A percentile compares a stretch with the other conserved stretches of the same genome.
phyloP scores from a whole-genome alignment of 192 early-diverging fungal species.

The Linnemannia hyalina region DNA sequence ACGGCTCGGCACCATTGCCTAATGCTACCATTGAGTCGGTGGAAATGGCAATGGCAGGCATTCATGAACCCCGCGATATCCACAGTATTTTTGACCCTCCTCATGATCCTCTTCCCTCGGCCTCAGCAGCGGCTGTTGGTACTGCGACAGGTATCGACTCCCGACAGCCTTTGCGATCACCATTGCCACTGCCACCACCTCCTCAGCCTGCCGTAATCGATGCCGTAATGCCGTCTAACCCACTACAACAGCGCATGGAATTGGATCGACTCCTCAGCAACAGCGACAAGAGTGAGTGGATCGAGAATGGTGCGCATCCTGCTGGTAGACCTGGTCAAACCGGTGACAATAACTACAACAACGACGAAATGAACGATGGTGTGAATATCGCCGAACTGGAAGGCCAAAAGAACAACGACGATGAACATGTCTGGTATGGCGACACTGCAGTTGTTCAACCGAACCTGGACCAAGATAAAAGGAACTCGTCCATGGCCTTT shows the following conservation, averaged over 20 bases:
- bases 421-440: not conserved
- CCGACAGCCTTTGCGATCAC: not conserved
- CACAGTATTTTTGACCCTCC: not conserved
- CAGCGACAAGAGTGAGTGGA: constrained; percentile 19
- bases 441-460: not conserved
- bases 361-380: not conserved
- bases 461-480: constrained; percentile 21
- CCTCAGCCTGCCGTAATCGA: not conserved
- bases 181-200: not conserved
- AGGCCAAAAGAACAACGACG: not conserved
- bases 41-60: not conserved
- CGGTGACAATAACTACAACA: not conserved
- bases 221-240: not conserved
- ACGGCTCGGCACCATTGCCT: not conserved
- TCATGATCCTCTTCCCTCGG: not conserved
- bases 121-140: not conserved
- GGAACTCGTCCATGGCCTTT: not conserved
- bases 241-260: not conserved
- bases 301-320: not conserved
- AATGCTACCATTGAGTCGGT: not conserved
- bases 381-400: not conserved
- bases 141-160: not conserved
- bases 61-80: not conserved
- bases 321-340: not conserved
- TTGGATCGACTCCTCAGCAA: not conserved